Percentiles rank a stretch among this genome's conserved stretches.
Conservation (phyloP, 495 filamentous ascomycete genomes). For the Aspergillus avenaceus region DNA sequence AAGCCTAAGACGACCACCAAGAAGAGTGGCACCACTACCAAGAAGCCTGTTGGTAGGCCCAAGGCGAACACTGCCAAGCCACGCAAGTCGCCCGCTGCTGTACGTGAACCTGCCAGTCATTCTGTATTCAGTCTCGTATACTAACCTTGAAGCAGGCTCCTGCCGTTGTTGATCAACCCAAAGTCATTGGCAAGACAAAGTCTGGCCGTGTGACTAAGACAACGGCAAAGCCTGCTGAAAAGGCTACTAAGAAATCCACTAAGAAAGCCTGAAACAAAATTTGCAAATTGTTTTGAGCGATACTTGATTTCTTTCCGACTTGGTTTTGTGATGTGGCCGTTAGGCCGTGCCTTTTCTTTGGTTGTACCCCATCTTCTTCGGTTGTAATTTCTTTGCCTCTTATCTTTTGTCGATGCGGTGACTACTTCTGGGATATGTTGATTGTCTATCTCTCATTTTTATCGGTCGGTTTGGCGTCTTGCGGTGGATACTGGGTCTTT, state of each 20-base stretch:
- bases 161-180: constrained; percentile 69
- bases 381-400: constrained; percentile 19
- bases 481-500: constrained; percentile 35
- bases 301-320: constrained; percentile 21
- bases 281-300: constrained; percentile 16
- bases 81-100: constrained; percentile 45
- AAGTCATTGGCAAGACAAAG: constrained; percentile 81
- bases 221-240: constrained; percentile 54
- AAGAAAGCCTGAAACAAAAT: constrained; percentile 43
- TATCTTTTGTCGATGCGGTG: constrained; percentile 11
- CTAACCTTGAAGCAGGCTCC: constrained; percentile 41
- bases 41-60: constrained; percentile 32
- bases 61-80: constrained; percentile 56
- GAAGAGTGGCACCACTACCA: constrained; percentile 20
- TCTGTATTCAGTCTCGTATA: background rate
- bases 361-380: constrained; percentile 23
- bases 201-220: constrained; percentile 85
- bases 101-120: constrained; percentile 21
- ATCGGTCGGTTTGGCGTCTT: constrained; percentile 40
- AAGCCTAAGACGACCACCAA: constrained; percentile 20
- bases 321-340: constrained; percentile 25
- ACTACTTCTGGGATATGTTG: constrained; percentile 32
- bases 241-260: constrained; percentile 52
- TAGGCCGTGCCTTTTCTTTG: constrained; percentile 24
- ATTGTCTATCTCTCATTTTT: constrained; percentile 23